These are phyloP conservation scores for Mortierella sp. DNA, from an alignment of 371 early-diverging fungal species.

Conservation along the genomic window DNA sequence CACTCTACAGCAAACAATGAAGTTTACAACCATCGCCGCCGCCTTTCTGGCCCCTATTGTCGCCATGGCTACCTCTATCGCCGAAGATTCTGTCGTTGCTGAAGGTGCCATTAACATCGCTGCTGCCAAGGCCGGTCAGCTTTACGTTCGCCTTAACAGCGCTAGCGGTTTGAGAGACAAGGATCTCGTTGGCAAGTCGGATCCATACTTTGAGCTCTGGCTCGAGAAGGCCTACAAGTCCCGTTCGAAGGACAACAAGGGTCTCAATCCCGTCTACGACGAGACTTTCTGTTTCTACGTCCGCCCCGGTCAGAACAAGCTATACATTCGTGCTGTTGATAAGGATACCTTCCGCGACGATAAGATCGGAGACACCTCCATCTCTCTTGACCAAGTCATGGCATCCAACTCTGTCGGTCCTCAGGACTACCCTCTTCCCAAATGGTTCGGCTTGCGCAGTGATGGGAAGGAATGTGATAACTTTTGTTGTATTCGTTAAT, in stretches of 20 bases:
- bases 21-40: conserved; percentile 6
- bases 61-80: conserved; percentile 22
- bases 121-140: conserved; percentile 31
- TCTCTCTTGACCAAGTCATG: conserved; percentile 44
- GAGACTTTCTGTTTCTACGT: conserved; percentile 37
- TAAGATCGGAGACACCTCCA: conserved; percentile 59
- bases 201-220: conserved; percentile 22
- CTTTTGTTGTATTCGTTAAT: neutral
- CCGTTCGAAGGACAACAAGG: conserved; percentile 36
- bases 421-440: conserved; percentile 16
- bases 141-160: conserved; percentile 26
- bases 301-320: conserved; percentile 31
- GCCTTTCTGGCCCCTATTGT: conserved; percentile 17
- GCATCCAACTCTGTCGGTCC: conserved; percentile 44
- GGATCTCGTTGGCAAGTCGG: conserved; percentile 24
- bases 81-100: neutral
- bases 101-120: conserved; percentile 7
- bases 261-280: conserved; percentile 31
- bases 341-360: conserved; percentile 59
- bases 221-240: conserved; percentile 26
- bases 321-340: conserved; percentile 60
- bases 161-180: conserved; percentile 16
- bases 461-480: neutral
- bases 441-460: conserved; percentile 15
- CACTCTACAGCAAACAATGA: neutral